Conservation (phyloP, 192 early-diverging fungal species). For the Coemansia sp. region DNA sequence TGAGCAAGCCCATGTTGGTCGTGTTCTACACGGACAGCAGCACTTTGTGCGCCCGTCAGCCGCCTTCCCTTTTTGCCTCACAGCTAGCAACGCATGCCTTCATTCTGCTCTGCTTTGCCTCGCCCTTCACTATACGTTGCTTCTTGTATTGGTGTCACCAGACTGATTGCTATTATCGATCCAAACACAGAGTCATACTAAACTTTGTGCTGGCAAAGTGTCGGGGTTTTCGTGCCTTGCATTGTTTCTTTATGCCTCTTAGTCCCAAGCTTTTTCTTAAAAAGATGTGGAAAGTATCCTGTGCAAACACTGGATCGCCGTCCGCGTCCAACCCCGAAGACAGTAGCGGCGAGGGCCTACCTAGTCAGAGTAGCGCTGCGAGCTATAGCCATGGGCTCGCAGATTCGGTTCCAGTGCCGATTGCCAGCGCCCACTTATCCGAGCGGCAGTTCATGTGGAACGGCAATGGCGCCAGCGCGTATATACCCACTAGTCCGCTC, state of each 20-base stretch:
- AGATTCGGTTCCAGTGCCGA: background rate
- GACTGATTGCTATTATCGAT: conserved; percentile 1
- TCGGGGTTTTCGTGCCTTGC: background rate
- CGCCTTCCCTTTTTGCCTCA: background rate
- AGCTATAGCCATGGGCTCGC: background rate
- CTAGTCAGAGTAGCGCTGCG: background rate
- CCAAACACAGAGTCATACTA: conserved; percentile 1
- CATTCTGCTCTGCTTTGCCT: conserved; percentile 2
- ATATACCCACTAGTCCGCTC: conserved; percentile 39
- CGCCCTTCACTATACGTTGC: background rate
- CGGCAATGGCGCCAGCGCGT: conserved; percentile 20
- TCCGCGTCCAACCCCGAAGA: conserved; percentile 13
- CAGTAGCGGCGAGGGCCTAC: background rate
- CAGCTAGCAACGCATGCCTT: conserved; percentile 2
- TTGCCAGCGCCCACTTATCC: background rate
- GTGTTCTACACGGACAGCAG: conserved; percentile 1
- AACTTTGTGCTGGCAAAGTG: background rate
- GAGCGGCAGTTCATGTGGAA: conserved; percentile 20
- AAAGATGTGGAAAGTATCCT: conserved; percentile 52
- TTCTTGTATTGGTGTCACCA: conserved; percentile 4
- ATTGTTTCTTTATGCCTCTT: conserved; percentile 31
- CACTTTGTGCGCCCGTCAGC: background rate
- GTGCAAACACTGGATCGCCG: conserved; percentile 25
- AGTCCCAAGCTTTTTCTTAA: conserved; percentile 37
- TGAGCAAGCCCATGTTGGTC: conserved; percentile 3